Percentiles rank a stretch among this genome's conserved stretches.
phyloP scores from a whole-genome alignment of 2,329 filamentous ascomycete species.

The Colletotrichum lindemuthianum region DNA sequence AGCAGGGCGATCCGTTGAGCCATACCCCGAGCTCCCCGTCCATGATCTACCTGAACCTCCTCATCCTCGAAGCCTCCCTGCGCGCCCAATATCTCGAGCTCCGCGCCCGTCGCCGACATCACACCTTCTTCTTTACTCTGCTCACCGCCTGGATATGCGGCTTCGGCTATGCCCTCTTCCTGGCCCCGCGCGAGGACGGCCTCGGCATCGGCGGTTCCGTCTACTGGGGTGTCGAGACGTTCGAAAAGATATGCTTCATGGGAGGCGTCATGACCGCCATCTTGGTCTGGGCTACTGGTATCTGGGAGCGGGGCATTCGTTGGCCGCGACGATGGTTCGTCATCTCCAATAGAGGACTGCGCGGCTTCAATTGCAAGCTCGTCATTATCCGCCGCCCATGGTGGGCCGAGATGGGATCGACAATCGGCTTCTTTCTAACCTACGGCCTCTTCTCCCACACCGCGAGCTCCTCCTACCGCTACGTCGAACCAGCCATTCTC shows the following conservation, averaged over 20 bases:
- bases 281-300: slow-evolving; percentile 92
- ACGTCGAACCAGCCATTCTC: slow-evolving; percentile 73
- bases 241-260: slow-evolving; percentile 90
- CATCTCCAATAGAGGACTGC: slow-evolving; percentile 87
- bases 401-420: slow-evolving; percentile 81
- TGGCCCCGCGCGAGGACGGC: slow-evolving; percentile 96
- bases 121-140: slow-evolving; percentile 89
- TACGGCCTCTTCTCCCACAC: slow-evolving; percentile 76
- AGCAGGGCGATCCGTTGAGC: slow-evolving; percentile 76
- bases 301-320: slow-evolving; percentile 93
- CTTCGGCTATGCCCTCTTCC: slow-evolving; percentile 90
- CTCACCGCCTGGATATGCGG: slow-evolving; percentile 83
- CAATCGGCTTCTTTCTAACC: slow-evolving; percentile 80
- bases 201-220: slow-evolving; percentile 90
- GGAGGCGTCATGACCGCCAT: slow-evolving; percentile 88
- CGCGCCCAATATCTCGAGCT: slow-evolving; percentile 93
- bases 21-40: slow-evolving; percentile 89
- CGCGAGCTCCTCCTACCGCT: slow-evolving; percentile 77
- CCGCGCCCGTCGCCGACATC: slow-evolving; percentile 86
- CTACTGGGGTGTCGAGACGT: slow-evolving; percentile 94
- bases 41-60: slow-evolving; percentile 97
- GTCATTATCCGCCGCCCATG: slow-evolving; percentile 86
- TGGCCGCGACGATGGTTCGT: slow-evolving; percentile 94
- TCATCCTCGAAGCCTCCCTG: slow-evolving; percentile 94
- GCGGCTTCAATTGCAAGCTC: slow-evolving; percentile 95